phyloP scores from a whole-genome alignment of 2,329 filamentous ascomycete genomes.

The Biscogniauxia marginata region DNA sequence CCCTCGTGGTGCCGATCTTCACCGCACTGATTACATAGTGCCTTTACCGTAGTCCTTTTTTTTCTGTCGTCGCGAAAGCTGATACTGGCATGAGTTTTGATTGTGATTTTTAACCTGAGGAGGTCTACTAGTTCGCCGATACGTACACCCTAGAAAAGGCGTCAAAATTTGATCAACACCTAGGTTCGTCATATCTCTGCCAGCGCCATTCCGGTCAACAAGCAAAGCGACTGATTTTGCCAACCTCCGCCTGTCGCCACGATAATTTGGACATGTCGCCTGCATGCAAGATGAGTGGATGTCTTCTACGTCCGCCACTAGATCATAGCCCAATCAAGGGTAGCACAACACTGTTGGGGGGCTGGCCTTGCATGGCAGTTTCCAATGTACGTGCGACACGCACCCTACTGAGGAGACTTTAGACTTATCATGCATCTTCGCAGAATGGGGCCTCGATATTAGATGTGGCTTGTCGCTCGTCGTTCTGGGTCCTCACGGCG shows the following conservation, averaged over 20 bases:
- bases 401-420: not conserved
- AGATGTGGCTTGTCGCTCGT: slow-evolving; percentile 2
- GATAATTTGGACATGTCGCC: slow-evolving; percentile 16
- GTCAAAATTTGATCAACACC: slow-evolving; percentile 20
- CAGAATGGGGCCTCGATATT: not conserved
- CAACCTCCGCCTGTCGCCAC: slow-evolving; percentile 25
- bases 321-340: slow-evolving; percentile 22
- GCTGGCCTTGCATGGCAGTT: not conserved
- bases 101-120: slow-evolving; percentile 2
- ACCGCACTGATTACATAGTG: slow-evolving; percentile 24
- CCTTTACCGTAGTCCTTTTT: slow-evolving; percentile 14
- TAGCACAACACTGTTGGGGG: slow-evolving; percentile 13
- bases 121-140: slow-evolving; percentile 5
- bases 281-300: slow-evolving; percentile 14
- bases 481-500: slow-evolving; percentile 3
- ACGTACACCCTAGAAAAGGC: slow-evolving; percentile 8
- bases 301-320: slow-evolving; percentile 13
- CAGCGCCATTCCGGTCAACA: slow-evolving; percentile 15
- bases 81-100: slow-evolving; percentile 8
- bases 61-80: slow-evolving; percentile 10
- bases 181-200: slow-evolving; percentile 20
- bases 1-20: slow-evolving; percentile 24
- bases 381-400: not conserved
- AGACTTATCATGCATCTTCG: not conserved
- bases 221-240: slow-evolving; percentile 18